phyloP scores from a whole-genome alignment of 257 asterid species.

The Paulownia fortunei region DNA sequence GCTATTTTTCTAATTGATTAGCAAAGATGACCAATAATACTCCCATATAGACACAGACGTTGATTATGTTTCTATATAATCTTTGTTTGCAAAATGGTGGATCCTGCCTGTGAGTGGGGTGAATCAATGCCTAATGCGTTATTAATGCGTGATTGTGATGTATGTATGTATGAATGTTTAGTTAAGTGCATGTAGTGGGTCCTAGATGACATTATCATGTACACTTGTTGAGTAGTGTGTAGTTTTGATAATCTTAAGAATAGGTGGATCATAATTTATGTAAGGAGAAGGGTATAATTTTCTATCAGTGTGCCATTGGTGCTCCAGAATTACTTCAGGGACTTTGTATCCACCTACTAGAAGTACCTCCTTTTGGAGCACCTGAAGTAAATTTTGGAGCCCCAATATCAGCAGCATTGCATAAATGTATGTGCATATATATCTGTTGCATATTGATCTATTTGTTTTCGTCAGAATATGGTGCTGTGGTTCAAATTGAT shows the following conservation, averaged over 20 bases:
- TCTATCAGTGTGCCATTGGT: background rate
- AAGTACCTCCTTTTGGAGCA: background rate
- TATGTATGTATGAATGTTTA: background rate
- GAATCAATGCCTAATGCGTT: background rate
- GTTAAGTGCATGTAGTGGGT: conserved; percentile 9
- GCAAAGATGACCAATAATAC: background rate
- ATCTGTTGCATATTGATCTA: background rate
- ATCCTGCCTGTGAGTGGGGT: background rate
- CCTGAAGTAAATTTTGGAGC: background rate
- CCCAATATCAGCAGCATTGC: background rate
- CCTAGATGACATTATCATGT: background rate
- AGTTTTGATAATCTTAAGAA: background rate
- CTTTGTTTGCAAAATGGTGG: conserved; percentile 13
- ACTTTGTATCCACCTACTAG: conserved; percentile 2
- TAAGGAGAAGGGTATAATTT: background rate
- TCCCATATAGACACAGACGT: background rate
- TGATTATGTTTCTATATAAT: conserved; percentile 9
- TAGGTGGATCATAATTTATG: background rate
- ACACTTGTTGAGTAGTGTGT: background rate
- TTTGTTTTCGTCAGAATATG: background rate
- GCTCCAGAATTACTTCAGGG: background rate
- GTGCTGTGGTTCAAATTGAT: background rate
- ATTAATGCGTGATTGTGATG: conserved; percentile 20
- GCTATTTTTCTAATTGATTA: conserved; percentile 8
- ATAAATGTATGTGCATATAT: background rate